Percentiles rank a stretch among this genome's conserved stretches.
Conservation (phyloP, 1,284 basidiomycete species). For the Austroboletus olivaceoglutinosus region DNA sequence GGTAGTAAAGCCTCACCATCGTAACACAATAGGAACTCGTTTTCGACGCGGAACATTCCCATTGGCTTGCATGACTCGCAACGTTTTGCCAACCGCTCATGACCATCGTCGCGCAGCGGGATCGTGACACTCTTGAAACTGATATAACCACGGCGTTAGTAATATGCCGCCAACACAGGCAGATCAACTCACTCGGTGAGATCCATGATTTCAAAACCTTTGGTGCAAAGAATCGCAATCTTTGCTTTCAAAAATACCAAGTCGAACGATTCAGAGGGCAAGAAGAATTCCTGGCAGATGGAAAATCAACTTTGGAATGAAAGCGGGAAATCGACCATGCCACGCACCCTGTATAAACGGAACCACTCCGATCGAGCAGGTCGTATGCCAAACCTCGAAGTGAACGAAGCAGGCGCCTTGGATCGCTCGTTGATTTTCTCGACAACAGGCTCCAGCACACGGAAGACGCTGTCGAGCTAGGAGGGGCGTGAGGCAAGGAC, state of each 20-base stretch:
- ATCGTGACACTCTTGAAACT: constrained; percentile 90
- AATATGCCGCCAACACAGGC: not conserved
- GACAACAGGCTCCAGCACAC: constrained; percentile 88
- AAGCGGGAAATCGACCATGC: constrained; percentile 6
- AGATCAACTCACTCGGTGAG: constrained; percentile 67
- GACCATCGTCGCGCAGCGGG: constrained; percentile 72
- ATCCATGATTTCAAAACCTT: constrained; percentile 98
- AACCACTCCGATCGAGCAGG: constrained; percentile 88
- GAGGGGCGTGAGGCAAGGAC: constrained; percentile 3
- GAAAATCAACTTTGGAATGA: constrained; percentile 2
- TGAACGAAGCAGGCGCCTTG: constrained; percentile 63
- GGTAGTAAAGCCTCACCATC: constrained; percentile 57
- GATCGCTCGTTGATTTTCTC: constrained; percentile 79
- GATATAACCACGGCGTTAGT: constrained; percentile 7
- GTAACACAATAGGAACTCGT: constrained; percentile 92
- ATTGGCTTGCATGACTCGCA: constrained; percentile 83
- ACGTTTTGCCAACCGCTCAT: constrained; percentile 72
- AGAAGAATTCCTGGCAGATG: constrained; percentile 73
- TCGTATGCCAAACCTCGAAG: constrained; percentile 72
- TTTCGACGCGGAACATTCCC: constrained; percentile 90
- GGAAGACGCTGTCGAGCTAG: constrained; percentile 86
- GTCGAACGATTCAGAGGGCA: constrained; percentile 85
- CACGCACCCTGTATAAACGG: constrained; percentile 71
- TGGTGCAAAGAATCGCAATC: constrained; percentile 88
- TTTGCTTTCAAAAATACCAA: constrained; percentile 89